A percentile compares a stretch with the other conserved stretches of the same genome.
Evolutionary conservation across 2,329 filamentous ascomycete genomes (phyloP).

Genomic region (Penicillium hesseltinei): DNA sequence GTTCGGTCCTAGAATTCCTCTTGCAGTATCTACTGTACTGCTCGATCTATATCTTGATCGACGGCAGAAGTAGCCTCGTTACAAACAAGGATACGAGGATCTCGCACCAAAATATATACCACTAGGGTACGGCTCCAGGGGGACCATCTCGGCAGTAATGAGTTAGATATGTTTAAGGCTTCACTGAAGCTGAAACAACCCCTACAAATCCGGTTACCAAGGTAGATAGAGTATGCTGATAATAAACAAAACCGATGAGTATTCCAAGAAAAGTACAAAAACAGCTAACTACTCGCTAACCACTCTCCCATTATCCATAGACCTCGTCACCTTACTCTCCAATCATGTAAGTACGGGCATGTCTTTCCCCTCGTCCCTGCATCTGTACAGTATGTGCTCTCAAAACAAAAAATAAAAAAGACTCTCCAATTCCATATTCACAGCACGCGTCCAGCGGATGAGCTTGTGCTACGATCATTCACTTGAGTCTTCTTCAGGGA

Average conservation of each 20-base stretch:
- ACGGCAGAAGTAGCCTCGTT: background rate
- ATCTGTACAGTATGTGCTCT: conserved; percentile 25
- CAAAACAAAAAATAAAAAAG: background rate
- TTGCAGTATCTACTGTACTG: background rate
- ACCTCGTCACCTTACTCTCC: background rate
- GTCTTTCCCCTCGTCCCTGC: background rate
- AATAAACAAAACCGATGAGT: conserved; percentile 6
- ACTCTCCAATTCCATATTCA: conserved; percentile 18
- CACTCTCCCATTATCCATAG: conserved; percentile 4
- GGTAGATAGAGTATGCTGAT: background rate
- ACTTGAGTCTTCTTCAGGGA: conserved; percentile 83
- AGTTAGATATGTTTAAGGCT: no score
- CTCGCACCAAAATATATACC: background rate
- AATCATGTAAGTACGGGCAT: background rate
- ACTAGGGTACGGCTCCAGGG: no score
- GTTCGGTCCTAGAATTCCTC: background rate
- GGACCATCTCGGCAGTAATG: no score
- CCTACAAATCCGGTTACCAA: no score
- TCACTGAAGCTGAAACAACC: no score
- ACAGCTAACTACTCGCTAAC: conserved; percentile 5
- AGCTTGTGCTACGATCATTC: conserved; percentile 74
- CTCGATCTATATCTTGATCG: background rate
- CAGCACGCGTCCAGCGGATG: conserved; percentile 73
- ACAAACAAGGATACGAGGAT: background rate
- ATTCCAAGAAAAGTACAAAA: conserved; percentile 14